These are phyloP conservation scores for Funneliformis mosseae DNA, from an alignment of 192 early-diverging fungal genomes.

Conservation along the genomic window DNA sequence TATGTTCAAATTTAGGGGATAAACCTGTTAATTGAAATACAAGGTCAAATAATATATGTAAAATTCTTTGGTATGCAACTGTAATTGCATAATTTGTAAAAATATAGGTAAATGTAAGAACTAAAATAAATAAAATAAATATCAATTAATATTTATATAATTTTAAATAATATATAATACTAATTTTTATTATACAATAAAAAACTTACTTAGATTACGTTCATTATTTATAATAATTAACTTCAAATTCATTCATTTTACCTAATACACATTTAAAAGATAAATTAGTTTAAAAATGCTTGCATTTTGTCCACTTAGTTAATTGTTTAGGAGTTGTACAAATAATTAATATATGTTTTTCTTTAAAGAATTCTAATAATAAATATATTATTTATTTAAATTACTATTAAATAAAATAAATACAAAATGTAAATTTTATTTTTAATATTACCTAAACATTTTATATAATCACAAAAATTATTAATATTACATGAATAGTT, in stretches of 20 bases:
- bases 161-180: too few species aligned
- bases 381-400: not conserved
- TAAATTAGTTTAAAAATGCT: not conserved
- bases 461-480: constrained; percentile 9
- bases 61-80: not conserved
- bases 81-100: constrained; percentile 2
- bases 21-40: not conserved
- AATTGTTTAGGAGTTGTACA: not conserved
- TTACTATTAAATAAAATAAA: too few species aligned
- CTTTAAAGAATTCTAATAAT: not conserved
- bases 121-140: constrained; percentile 8
- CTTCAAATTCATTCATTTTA: constrained; percentile 11
- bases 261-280: not conserved
- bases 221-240: not conserved
- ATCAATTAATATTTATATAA: too few species aligned
- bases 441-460: not conserved
- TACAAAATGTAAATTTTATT: not conserved
- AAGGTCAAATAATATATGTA: not conserved
- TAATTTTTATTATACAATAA: too few species aligned
- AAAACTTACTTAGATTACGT: constrained; percentile 11
- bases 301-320: not conserved
- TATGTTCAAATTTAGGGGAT: not conserved
- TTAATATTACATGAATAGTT: not conserved
- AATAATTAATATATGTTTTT: constrained; percentile 7
- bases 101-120: not conserved